phyloP scores from a whole-genome alignment of 768 basidiomycete genomes.

The Boletus vinaceobasis region DNA sequence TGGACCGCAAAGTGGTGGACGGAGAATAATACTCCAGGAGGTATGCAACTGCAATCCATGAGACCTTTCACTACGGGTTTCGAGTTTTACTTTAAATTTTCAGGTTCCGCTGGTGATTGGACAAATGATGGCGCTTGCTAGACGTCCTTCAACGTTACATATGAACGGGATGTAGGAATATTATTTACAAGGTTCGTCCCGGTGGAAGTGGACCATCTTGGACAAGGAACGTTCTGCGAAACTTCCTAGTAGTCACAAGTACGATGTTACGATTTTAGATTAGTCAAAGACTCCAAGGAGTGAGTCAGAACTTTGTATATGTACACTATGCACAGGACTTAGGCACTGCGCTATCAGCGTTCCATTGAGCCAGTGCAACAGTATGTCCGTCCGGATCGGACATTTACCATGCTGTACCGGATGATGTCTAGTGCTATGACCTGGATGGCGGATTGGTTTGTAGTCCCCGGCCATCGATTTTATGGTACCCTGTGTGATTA shows the following conservation, averaged over 20 bases:
- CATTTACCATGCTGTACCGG: background rate
- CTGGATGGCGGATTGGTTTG: background rate
- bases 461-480: background rate
- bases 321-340: background rate
- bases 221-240: background rate
- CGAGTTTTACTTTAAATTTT: background rate
- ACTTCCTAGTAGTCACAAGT: background rate
- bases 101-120: conserved; percentile 54
- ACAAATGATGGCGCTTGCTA: conserved; percentile 53
- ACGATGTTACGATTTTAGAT: background rate
- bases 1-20: conserved; percentile 65
- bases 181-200: background rate
- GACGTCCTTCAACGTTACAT: background rate
- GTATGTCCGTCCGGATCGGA: conserved; percentile 1
- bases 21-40: conserved; percentile 48
- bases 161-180: background rate
- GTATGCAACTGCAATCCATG: conserved; percentile 17
- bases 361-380: background rate
- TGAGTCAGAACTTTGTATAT: background rate
- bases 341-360: background rate
- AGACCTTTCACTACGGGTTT: background rate
- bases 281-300: background rate
- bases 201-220: background rate
- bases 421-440: background rate
- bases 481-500: background rate